Base-by-base conservation (phyloP, 1,139 yeast species). In the Pneumocystis sp. region DNA sequence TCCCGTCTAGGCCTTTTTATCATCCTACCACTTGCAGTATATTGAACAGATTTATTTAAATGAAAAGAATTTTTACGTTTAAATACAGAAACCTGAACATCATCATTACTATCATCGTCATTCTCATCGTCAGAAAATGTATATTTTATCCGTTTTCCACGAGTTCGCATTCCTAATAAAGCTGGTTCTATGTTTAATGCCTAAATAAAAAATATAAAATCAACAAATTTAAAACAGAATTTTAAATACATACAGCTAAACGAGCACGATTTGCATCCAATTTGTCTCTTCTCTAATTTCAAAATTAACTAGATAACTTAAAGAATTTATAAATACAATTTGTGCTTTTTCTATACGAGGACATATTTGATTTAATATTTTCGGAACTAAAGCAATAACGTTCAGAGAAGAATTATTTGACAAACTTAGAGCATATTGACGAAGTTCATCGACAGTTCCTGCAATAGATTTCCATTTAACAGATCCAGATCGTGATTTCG, bases 341-440 rank as follows among this genome's bases (percentile, higher is more conserved):
- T 59, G 61, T 59, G 61, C 61, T 12, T 39, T 42, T 39, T 39
- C 61, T 21, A 59, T 39, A 59, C 61, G 61, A 59, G 61, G 61
- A 25, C 44, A 42, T 39, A 59, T 29, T 39, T 39, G 44, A 37
- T 59, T 31, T n/a, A 39, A 25, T 39, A 59, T 42, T 59, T 59
- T 59, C 29, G 61, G 31, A 31, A 39, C 61, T 21, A 59, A 25
- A 21, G 44, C 31, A 39, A 39, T 39, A 42, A 39, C 61, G 21
- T 59, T 25, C 19, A 21, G 21, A 39, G 61, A 39, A 29, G 61
- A 21, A 39, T 59, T 39, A 39, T 59, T 42, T n/a, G 61, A 59
- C 17, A 59, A 59, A 59, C 45, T 42, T 12, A 21, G 12, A 29
- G 61, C 61, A 39, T 39, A 42, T 12, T 59, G 44, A 39, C 61